A percentile compares a stretch with the other conserved stretches of the same genome.
Conservation (phyloP, 2,329 filamentous ascomycete species). For the Microcera coccophila region DNA sequence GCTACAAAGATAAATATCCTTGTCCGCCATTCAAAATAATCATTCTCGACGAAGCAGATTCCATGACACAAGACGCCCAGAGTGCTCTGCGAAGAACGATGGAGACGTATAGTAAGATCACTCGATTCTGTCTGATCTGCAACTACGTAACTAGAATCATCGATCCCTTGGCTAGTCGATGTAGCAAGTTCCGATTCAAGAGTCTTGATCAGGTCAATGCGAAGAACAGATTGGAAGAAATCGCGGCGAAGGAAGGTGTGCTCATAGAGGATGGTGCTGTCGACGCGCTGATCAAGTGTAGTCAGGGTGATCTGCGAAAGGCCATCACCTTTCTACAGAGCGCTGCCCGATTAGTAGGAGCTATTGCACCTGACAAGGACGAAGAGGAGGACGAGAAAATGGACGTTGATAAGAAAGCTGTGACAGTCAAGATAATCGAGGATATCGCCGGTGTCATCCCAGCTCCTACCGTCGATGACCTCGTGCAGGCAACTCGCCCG, state of each 20-base stretch:
- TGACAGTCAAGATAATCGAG: constrained; percentile 78
- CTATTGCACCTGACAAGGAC: constrained; percentile 48
- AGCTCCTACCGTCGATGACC: constrained; percentile 61
- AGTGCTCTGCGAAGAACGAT: constrained; percentile 89
- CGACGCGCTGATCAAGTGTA: constrained; percentile 78
- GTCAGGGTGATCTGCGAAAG: constrained; percentile 91
- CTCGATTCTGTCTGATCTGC: constrained; percentile 93
- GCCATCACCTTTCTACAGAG: constrained; percentile 96
- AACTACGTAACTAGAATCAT: constrained; percentile 99
- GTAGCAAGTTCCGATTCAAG: constrained; percentile 98
- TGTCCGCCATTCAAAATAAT: constrained; percentile 99
- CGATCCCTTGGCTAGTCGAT: constrained; percentile 87
- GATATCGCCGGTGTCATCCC: constrained; percentile 97
- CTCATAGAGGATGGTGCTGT: constrained; percentile 72
- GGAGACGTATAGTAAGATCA: constrained; percentile 97
- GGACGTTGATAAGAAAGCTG: constrained; percentile 54
- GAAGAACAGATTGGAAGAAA: constrained; percentile 71
- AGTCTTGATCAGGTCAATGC: constrained; percentile 85
- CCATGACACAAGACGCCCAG: constrained; percentile 98
- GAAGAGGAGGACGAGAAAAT: constrained; percentile 57
- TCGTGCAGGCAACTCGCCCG: constrained; percentile 75
- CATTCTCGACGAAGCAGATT: constrained; percentile 95
- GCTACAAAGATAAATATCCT: constrained; percentile 70
- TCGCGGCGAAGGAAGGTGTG: constrained; percentile 76
- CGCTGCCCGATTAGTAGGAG: constrained; percentile 81